phyloP scores from a whole-genome alignment of 2,329 filamentous ascomycete species.

The Didymella pinodella region DNA sequence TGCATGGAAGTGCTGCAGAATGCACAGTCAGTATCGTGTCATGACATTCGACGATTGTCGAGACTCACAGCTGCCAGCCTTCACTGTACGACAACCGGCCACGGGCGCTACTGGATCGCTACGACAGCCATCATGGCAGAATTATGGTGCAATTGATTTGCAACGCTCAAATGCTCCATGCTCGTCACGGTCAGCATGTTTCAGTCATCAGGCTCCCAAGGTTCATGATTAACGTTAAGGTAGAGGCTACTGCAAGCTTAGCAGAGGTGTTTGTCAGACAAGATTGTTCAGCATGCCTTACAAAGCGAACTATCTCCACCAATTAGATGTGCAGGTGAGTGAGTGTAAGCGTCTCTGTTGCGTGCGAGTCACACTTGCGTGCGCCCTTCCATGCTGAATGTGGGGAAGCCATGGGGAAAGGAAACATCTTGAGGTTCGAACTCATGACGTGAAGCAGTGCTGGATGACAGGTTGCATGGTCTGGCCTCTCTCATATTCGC shows the following conservation, averaged over 20 bases:
- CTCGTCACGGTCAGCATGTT: conserved; percentile 11
- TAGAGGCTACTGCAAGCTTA: conserved; percentile 17
- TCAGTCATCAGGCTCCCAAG: conserved; percentile 17
- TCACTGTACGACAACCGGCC: neutral
- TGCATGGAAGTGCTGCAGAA: conserved; percentile 3
- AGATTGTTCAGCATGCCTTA: conserved; percentile 40
- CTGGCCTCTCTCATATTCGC: conserved; percentile 15
- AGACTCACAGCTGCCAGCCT: neutral
- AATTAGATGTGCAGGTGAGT: conserved; percentile 26
- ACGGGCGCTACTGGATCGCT: neutral
- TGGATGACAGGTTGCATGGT: conserved; percentile 17
- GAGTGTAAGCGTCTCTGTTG: conserved; percentile 20
- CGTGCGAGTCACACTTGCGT: conserved; percentile 23
- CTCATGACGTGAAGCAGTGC: conserved; percentile 18
- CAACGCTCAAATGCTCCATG: conserved; percentile 5
- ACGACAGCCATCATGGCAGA: neutral
- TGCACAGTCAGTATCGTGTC: neutral
- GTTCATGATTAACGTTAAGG: conserved; percentile 18
- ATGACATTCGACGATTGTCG: neutral
- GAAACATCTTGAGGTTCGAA: conserved; percentile 1
- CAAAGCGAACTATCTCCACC: conserved; percentile 30
- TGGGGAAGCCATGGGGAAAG: conserved; percentile 3
- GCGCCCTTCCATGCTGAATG: conserved; percentile 9
- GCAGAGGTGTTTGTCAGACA: conserved; percentile 36
- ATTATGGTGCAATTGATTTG: conserved; percentile 15